phyloP scores from a whole-genome alignment of 2,329 filamentous ascomycete species.

The Pyrenophora graminea region DNA sequence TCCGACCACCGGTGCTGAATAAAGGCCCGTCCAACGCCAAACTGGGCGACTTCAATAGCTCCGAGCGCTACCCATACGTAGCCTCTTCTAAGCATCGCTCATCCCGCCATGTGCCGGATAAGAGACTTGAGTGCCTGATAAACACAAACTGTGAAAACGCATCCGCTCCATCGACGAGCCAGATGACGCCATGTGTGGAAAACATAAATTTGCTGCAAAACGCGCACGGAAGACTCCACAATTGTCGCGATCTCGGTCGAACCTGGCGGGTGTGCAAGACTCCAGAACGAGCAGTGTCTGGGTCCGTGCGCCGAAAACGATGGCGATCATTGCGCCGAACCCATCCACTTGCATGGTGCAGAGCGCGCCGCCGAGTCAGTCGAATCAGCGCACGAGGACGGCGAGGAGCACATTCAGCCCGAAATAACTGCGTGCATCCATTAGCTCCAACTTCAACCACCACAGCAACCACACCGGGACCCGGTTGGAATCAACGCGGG shows the following conservation, averaged over 20 bases:
- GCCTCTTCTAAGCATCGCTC: constrained; percentile 2
- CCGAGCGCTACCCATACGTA: constrained; percentile 4
- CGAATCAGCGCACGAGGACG: constrained; percentile 40
- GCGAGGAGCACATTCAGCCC: constrained; percentile 49
- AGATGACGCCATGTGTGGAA: constrained; percentile 13
- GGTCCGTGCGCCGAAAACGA: constrained; percentile 20
- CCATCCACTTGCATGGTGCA: constrained; percentile 1
- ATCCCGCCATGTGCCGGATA: constrained; percentile 1
- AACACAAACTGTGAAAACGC: not conserved
- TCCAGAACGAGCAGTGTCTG: constrained; percentile 13
- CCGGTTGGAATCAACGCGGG: constrained; percentile 8
- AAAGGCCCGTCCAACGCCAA: constrained; percentile 9
- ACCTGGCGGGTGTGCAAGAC: constrained; percentile 11
- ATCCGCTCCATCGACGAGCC: not conserved
- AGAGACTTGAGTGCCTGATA: not conserved
- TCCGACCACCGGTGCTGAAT: not conserved
- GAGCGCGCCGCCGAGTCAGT: constrained; percentile 13
- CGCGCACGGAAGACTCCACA: constrained; percentile 12
- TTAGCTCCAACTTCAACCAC: constrained; percentile 32
- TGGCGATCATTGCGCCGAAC: constrained; percentile 21
- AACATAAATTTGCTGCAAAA: constrained; percentile 8
- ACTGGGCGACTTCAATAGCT: constrained; percentile 6
- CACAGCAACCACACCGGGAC: constrained; percentile 16
- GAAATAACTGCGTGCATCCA: constrained; percentile 45
- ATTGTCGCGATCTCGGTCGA: constrained; percentile 5